Base-by-base conservation (phyloP, 208 protist species). In the Acanthamoeba castellanii region DNA sequence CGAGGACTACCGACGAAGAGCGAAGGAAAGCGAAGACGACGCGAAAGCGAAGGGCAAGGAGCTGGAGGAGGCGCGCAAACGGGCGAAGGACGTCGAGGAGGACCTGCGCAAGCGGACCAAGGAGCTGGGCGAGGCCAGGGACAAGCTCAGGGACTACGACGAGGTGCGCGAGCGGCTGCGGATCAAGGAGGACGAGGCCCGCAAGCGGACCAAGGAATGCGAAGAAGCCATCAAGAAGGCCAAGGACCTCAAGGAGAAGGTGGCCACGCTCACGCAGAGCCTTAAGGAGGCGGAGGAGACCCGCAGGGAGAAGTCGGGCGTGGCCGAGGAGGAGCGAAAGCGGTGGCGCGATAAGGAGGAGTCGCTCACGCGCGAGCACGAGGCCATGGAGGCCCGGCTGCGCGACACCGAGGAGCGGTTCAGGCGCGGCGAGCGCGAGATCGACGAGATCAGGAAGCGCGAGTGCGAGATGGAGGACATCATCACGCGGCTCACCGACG, bases 401-500 rank as follows among this genome's bases (percentile, higher is more conserved):
- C 74, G 74, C 30, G 74, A 82, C 5, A 14, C 74, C 34, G 74
- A 82, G 14, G 74, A 82, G 74, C 74, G 42, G 30, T 25, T 50
- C 37, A 13, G 16, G 32, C 16, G 74, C 9, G 34, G 13, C 42
- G 74, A 82, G 30, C 74, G 74, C 30, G 74, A 82, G 74, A 50
- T 47, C 37, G 74, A 82, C 30, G 74, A 82, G 74, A 82, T 37
- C 20, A 22, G 74, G 14, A 20, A 20, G 30, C 74, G 74, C 30
- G 74, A 82, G 74, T 32, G 74, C 74, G 74, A 82, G 25, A 82
- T 82, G 74, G 74, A 82, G 74, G 74, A 82, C 37, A 47, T 82
- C 74, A 82, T 82, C 30, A 82, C 74, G 42, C 74, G 74, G 30
- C 74, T 82, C 74, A 55, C 74, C 74, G 37, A 82, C 42, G 74